phyloP scores from a whole-genome alignment of 2,329 filamentous ascomycete genomes.

The Pseudogymnoascus sp. region DNA sequence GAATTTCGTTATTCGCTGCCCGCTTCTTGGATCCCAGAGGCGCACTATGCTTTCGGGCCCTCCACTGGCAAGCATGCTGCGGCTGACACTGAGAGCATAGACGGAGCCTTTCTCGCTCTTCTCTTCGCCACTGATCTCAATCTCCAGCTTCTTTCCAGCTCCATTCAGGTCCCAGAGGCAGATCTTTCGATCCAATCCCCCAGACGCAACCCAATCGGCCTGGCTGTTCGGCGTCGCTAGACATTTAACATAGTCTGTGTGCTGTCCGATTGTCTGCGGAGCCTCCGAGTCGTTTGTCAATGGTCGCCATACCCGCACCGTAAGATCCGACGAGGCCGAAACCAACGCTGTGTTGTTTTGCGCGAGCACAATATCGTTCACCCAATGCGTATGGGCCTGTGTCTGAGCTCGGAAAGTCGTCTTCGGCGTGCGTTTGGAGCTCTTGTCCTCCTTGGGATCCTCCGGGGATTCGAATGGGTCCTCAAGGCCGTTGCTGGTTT shows the following conservation, averaged over 20 bases:
- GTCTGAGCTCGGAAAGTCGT: conserved; percentile 56
- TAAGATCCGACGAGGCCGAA: conserved; percentile 68
- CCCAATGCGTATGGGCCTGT: conserved; percentile 72
- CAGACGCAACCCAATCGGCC: conserved; percentile 85
- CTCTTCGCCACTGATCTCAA: conserved; percentile 79
- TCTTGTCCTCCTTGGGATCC: conserved; percentile 20
- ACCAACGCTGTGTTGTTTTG: conserved; percentile 60
- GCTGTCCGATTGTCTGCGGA: conserved; percentile 78
- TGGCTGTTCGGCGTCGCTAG: conserved; percentile 69
- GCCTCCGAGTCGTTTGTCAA: conserved; percentile 56
- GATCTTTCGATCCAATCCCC: conserved; percentile 86
- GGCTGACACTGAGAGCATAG: conserved; percentile 78
- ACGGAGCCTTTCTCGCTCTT: conserved; percentile 86
- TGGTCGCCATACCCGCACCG: conserved; percentile 74
- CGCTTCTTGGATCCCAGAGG: conserved; percentile 83
- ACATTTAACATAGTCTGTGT: conserved; percentile 95
- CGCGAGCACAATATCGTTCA: conserved; percentile 66
- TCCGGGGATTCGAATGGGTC: conserved; percentile 30
- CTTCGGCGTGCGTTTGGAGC: conserved; percentile 39
- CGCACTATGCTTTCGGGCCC: conserved; percentile 90
- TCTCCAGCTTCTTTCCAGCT: conserved; percentile 76
- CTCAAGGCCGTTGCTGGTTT: conserved; percentile 23
- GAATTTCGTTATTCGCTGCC: conserved; percentile 89
- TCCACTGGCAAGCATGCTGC: conserved; percentile 79
- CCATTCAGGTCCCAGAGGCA: conserved; percentile 91